Conservation (phyloP, 345 rosid species). For the Mangifera indica region DNA sequence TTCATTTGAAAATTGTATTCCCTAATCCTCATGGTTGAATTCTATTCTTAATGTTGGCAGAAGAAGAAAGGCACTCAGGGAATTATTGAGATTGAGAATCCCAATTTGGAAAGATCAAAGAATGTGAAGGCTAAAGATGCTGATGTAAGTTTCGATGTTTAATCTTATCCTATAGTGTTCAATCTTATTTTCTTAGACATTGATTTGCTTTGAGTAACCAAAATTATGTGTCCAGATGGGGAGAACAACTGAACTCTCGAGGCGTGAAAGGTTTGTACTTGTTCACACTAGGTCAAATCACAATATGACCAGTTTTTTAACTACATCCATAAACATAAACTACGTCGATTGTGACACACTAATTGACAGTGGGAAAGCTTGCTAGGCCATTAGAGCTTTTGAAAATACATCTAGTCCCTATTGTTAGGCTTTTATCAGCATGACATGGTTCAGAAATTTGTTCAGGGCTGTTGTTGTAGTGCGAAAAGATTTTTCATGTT, state of each 20-base stretch:
- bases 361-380: neutral
- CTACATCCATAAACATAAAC: neutral
- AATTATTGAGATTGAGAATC: constrained; percentile 84
- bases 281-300: constrained; percentile 8
- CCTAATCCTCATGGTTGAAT: neutral
- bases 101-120: constrained; percentile 69
- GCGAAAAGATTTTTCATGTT: too few relatives aligned
- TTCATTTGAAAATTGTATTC: too few relatives aligned
- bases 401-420: neutral
- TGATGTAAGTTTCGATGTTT: constrained; percentile 55
- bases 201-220: neutral
- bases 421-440: neutral
- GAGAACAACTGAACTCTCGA: constrained; percentile 85
- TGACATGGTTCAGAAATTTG: too few relatives aligned
- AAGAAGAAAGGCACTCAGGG: constrained; percentile 84
- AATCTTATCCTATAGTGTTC: constrained; percentile 2
- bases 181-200: neutral
- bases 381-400: neutral
- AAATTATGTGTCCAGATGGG: constrained; percentile 44
- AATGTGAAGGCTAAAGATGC: constrained; percentile 61
- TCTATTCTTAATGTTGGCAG: constrained; percentile 30
- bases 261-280: constrained; percentile 86
- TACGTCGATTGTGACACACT: neutral
- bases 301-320: constrained; percentile 4
- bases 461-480: too few relatives aligned